These are phyloP conservation scores for Eucalyptus viminalis DNA, from an alignment of 345 rosid genomes.

Conservation along the genomic window DNA sequence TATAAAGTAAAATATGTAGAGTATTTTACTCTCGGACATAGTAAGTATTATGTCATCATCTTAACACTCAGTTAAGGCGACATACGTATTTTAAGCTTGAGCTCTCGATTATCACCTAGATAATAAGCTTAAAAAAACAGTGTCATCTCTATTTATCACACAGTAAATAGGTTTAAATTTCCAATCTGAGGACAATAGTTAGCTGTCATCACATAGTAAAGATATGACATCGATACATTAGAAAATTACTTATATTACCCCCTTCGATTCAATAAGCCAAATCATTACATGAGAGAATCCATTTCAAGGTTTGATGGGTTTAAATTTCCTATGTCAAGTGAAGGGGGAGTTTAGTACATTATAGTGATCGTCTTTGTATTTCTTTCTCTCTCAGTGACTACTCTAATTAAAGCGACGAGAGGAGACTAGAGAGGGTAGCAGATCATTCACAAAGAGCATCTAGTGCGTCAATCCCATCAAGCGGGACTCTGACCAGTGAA, in stretches of 20 bases:
- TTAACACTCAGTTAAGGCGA: no score
- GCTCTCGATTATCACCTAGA: no score
- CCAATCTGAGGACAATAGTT: neutral
- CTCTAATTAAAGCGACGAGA: constrained; percentile 29
- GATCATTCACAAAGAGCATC: constrained; percentile 9
- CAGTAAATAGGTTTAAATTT: no score
- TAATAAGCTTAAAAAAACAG: no score
- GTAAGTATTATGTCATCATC: no score
- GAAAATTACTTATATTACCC: no score
- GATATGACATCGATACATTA: neutral
- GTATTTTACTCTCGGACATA: no score
- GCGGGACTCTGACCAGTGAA: constrained; percentile 20
- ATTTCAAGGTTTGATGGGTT: neutral
- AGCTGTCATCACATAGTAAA: neutral
- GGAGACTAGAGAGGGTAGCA: constrained; percentile 24
- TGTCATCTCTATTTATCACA: no score
- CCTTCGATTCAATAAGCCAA: neutral
- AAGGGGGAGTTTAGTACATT: neutral
- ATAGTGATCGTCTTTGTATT: neutral
- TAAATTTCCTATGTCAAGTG: neutral
- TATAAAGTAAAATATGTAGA: no score
- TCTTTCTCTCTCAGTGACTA: neutral
- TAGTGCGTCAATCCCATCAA: constrained; percentile 22
- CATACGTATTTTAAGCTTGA: no score
- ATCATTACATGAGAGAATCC: neutral